Percentiles rank a stretch among this genome's conserved stretches.
Conservation (phyloP, 345 rosid species). For the Rhizophora apiculata region DNA sequence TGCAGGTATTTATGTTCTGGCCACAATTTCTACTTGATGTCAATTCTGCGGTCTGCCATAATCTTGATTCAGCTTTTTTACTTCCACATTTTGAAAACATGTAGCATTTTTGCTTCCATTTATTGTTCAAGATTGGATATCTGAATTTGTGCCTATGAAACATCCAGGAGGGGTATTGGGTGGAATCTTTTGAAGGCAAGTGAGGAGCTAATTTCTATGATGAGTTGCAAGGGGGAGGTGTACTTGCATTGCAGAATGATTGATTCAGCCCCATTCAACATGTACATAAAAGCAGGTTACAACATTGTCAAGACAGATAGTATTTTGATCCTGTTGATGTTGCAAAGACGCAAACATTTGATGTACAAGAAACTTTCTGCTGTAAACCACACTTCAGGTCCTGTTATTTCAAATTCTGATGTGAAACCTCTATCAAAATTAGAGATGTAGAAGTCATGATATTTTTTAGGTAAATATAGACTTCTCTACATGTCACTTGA, state of each 20-base stretch:
- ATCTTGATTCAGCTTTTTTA: too few species aligned
- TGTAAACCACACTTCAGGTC: constrained; percentile 17
- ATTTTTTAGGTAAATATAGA: not conserved
- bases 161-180: constrained; percentile 76
- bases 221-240: constrained; percentile 55
- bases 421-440: constrained; percentile 37
- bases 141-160: constrained; percentile 17
- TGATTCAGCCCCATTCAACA: constrained; percentile 79
- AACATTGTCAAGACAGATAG: constrained; percentile 31
- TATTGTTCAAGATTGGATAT: constrained; percentile 4
- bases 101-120: not conserved
- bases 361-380: constrained; percentile 74
- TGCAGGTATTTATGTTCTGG: too few species aligned
- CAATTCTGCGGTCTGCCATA: too few species aligned
- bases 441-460: constrained; percentile 23
- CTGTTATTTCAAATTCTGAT: constrained; percentile 32
- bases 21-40: too few species aligned
- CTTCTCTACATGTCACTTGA: not conserved
- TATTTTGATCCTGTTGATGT: constrained; percentile 53
- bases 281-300: constrained; percentile 90
- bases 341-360: constrained; percentile 90
- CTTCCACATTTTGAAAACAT: not conserved
- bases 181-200: constrained; percentile 94
- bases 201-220: constrained; percentile 68
- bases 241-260: constrained; percentile 91